These are phyloP conservation scores for Endocarpon pusillum DNA, from an alignment of 495 filamentous ascomycete species.

Conservation along the genomic window DNA sequence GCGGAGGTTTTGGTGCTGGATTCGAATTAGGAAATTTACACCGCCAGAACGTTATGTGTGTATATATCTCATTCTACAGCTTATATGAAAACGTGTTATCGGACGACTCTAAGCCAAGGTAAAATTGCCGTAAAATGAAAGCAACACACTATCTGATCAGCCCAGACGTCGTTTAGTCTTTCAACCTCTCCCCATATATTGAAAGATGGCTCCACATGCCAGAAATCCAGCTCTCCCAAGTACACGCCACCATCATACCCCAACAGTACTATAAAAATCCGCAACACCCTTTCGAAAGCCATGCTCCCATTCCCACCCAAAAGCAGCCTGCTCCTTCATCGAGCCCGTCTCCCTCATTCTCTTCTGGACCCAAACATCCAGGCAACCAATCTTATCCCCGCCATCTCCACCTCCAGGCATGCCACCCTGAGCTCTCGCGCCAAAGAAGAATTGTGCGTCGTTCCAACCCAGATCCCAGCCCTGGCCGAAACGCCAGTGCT, in stretches of 20 bases:
- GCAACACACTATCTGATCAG: too few species aligned
- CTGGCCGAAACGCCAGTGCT: slow-evolving; percentile 31
- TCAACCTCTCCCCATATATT: too few species aligned
- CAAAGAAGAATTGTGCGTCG: slow-evolving; percentile 33
- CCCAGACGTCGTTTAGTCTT: too few species aligned
- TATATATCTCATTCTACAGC: too few species aligned
- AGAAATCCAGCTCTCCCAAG: too few species aligned
- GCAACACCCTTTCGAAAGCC: slow-evolving; percentile 28
- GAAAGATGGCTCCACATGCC: too few species aligned
- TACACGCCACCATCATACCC: too few species aligned
- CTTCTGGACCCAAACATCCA: slow-evolving; percentile 37
- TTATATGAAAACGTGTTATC: too few species aligned
- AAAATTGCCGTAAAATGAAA: too few species aligned
- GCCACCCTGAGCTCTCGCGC: slow-evolving; percentile 10
- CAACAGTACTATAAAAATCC: slow-evolving; percentile 22
- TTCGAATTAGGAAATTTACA: slow-evolving; percentile 22
- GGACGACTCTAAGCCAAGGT: too few species aligned
- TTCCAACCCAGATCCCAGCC: slow-evolving; percentile 36
- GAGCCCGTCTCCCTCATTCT: slow-evolving; percentile 28
- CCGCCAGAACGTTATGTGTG: not conserved
- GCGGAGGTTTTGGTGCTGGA: slow-evolving; percentile 53
- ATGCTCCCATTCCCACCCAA: slow-evolving; percentile 35
- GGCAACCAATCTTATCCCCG: slow-evolving; percentile 31
- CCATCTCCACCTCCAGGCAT: slow-evolving; percentile 7
- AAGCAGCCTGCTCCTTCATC: slow-evolving; percentile 17